Evolutionary conservation across 306 rosid species (phyloP), one percentile per base, ranked within the genome.

Genomic region (Myrica gale): DNA sequence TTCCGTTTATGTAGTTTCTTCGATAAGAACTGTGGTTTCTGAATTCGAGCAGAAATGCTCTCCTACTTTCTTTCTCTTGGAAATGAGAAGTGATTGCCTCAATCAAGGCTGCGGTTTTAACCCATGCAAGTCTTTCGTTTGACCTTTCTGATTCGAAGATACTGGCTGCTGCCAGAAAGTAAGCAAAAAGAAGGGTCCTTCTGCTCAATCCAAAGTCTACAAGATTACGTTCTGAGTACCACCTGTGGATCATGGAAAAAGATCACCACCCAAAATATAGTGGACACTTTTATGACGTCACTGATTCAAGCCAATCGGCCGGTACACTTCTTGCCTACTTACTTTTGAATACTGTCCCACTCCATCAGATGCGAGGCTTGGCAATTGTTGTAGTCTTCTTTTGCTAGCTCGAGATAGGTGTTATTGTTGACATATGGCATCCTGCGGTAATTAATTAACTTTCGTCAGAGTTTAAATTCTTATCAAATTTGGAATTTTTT

Each of bases 381-480:
- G 77, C 99, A 96, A 53, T 79, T 81, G 88, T 90, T 90, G 89
- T 88, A 96, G 80, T 96, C 99, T 79, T 85, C 42, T 72, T 92
- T 92, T 0, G 97, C 99, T n/a, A 96, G 89, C 81, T 92, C 96
- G 0, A 96, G 85, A 75, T 87, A 96, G 17, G 82, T 79, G 13
- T 88, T 79, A 75, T 90, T 96, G 87, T 81, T 96, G 44, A 96
- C 97, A 26, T 77, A 51, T 1, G 77, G 21, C 99, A 96, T 96
- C 88, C 99, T 94, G 78, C 37, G n/a, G 61, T 66, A 32, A 65
- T 26, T 4, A 62, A 51, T 32, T 61, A 19, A 46, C 9, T 32
- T 3, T 15, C 12, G 17, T 65, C 8, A 6, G 10, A 7, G 3
- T 63, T 37, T 2, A 62, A 5, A 62, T 62, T 62, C 37, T 21